A percentile compares a stretch with the other conserved stretches of the same genome.
phyloP scores from a whole-genome alignment of 2,329 filamentous ascomycete species.

The Zarea fungicola region DNA sequence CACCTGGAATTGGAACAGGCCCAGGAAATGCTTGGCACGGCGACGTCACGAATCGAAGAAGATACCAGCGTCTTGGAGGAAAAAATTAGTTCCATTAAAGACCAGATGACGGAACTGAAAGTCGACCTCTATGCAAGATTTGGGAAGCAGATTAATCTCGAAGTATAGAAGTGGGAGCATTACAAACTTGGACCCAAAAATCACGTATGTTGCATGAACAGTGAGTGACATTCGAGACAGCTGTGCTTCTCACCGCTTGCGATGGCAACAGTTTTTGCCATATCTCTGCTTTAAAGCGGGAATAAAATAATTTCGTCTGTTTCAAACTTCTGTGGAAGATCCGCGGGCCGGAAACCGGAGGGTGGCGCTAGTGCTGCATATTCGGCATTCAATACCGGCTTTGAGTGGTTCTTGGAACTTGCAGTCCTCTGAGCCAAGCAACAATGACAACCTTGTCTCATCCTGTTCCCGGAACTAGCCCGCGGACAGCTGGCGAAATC shows the following conservation, averaged over 20 bases:
- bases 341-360: conserved; percentile 4
- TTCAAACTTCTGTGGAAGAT: no score
- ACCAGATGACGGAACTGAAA: conserved; percentile 88
- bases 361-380: neutral
- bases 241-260: neutral
- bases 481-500: no score
- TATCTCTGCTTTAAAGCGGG: no score
- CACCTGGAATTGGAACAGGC: conserved; percentile 78
- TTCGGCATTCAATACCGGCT: no score
- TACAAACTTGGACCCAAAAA: no score
- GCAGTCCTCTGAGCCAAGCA: no score
- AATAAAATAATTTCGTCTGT: no score
- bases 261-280: neutral
- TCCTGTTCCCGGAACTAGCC: no score
- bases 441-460: no score
- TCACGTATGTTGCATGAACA: no score
- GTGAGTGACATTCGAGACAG: no score
- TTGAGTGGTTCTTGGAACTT: no score
- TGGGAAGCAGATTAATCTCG: conserved; percentile 93
- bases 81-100: conserved; percentile 65
- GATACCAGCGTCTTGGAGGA: conserved; percentile 74
- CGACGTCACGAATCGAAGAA: conserved; percentile 67
- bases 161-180: conserved; percentile 33
- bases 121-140: conserved; percentile 91
- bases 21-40: conserved; percentile 72